Percentiles rank a stretch among this genome's conserved stretches.
Evolutionary conservation across 192 early-diverging fungal genomes (phyloP).

Genomic region (Coemansia sp.): DNA sequence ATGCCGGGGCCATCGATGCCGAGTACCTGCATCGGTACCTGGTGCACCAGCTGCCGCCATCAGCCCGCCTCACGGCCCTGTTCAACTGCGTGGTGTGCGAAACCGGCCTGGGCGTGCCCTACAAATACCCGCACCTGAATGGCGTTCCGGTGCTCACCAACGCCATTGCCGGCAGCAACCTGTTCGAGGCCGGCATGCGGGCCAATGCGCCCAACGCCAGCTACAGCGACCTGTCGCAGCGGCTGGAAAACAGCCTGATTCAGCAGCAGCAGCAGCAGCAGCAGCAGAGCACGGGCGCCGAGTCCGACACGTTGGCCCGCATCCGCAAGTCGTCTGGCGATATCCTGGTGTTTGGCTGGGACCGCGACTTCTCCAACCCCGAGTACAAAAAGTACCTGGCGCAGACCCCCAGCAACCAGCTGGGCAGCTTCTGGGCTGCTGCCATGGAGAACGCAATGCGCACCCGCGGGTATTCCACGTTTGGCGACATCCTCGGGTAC

Average conservation of each 20-base stretch:
- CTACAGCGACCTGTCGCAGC: slow-evolving; percentile 41
- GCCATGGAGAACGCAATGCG: slow-evolving; percentile 57
- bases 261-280: slow-evolving; percentile 37
- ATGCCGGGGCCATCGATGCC: slow-evolving; percentile 66
- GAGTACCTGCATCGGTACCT: slow-evolving; percentile 65
- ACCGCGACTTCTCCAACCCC: slow-evolving; percentile 68
- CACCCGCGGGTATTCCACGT: slow-evolving; percentile 34
- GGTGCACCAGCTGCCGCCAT: slow-evolving; percentile 62
- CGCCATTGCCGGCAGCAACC: slow-evolving; percentile 42
- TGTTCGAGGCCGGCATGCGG: slow-evolving; percentile 32
- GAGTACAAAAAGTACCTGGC: slow-evolving; percentile 69
- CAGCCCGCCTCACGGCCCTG: slow-evolving; percentile 68
- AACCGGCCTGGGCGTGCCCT: slow-evolving; percentile 62
- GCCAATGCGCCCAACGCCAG: slow-evolving; percentile 21
- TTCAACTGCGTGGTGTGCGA: slow-evolving; percentile 74
- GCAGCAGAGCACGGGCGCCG: slow-evolving; percentile 7
- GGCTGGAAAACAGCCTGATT: slow-evolving; percentile 28
- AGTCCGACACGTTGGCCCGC: slow-evolving; percentile 18
- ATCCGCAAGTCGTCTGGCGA: slow-evolving; percentile 38
- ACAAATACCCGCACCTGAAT: slow-evolving; percentile 53
- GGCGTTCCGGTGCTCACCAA: slow-evolving; percentile 40
- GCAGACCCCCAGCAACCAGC: slow-evolving; percentile 60
- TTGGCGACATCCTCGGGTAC: slow-evolving; percentile 55
- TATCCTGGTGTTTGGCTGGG: slow-evolving; percentile 62
- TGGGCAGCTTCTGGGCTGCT: slow-evolving; percentile 66